A percentile compares a stretch with the other conserved stretches of the same genome.
phyloP scores from a whole-genome alignment of 2,329 filamentous ascomycete species.

The Alternaria atra region DNA sequence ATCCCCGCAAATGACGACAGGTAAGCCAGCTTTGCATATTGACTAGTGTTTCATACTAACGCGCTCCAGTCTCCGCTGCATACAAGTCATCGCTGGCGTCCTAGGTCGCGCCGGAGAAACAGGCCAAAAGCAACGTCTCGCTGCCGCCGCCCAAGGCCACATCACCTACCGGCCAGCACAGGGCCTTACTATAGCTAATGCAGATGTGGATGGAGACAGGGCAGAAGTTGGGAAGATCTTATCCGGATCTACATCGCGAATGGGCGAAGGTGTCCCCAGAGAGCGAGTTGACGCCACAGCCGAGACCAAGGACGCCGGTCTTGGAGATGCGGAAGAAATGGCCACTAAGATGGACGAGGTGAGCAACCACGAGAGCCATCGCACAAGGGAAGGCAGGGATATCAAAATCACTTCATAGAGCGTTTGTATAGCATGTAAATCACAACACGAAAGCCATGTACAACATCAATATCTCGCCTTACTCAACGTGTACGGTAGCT shows the following conservation, averaged over 20 bases:
- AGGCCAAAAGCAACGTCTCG: conserved; percentile 74
- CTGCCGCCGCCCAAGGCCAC: conserved; percentile 67
- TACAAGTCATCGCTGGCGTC: conserved; percentile 83
- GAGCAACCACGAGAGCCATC: conserved; percentile 32
- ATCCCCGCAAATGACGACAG: conserved; percentile 98
- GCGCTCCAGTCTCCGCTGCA: conserved; percentile 74
- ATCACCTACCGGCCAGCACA: conserved; percentile 64
- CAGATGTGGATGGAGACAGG: conserved; percentile 19
- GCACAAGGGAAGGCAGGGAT: conserved; percentile 31
- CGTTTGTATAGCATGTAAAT: conserved; percentile 6
- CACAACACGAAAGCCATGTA: conserved; percentile 6
- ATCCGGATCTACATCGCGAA: conserved; percentile 5
- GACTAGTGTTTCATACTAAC: conserved; percentile 13
- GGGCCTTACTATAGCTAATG: conserved; percentile 29
- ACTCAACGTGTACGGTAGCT: not conserved
- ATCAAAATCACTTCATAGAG: conserved; percentile 30
- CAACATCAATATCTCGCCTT: not conserved
- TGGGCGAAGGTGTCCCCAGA: conserved; percentile 1
- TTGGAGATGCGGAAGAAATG: conserved; percentile 30
- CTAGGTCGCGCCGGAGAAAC: conserved; percentile 84
- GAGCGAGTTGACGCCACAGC: conserved; percentile 6
- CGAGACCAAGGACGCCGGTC: not conserved
- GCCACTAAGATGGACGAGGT: conserved; percentile 37
- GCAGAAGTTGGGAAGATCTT: not conserved
- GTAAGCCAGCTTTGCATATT: conserved; percentile 55